These are phyloP conservation scores for Sugiyamaella mastotermitis DNA, from an alignment of 805 yeast genomes.

Conservation along the genomic window DNA sequence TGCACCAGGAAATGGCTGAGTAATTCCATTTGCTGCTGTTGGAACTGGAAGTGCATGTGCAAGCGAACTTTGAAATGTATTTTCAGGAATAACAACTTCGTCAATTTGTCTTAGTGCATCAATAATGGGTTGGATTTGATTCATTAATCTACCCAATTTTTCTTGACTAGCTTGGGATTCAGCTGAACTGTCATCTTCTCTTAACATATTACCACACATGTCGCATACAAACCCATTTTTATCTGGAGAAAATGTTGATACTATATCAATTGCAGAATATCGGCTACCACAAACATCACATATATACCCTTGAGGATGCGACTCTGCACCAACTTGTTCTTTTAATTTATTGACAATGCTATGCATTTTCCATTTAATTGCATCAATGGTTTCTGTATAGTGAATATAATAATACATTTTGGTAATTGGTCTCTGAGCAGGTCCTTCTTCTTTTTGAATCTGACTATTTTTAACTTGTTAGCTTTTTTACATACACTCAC, in stretches of 20 bases:
- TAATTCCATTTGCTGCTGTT: slow-evolving; percentile 24
- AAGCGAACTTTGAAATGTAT: slow-evolving; percentile 80
- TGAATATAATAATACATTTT: slow-evolving; percentile 84
- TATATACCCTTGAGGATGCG: slow-evolving; percentile 89
- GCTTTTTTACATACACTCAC: too few relatives aligned
- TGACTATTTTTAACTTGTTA: too few relatives aligned
- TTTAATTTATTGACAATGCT: slow-evolving; percentile 71
- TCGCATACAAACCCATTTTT: slow-evolving; percentile 78
- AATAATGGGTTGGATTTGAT: slow-evolving; percentile 82
- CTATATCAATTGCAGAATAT: slow-evolving; percentile 82
- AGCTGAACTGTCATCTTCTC: slow-evolving; percentile 84
- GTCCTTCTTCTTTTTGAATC: slow-evolving; percentile 46
- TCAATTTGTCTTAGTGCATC: slow-evolving; percentile 76
- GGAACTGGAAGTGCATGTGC: slow-evolving; percentile 76
- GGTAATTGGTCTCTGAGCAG: slow-evolving; percentile 58
- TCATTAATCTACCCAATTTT: slow-evolving; percentile 76
- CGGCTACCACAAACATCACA: slow-evolving; percentile 82
- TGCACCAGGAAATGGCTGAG: too few relatives aligned
- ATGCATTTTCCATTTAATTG: slow-evolving; percentile 95
- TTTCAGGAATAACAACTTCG: slow-evolving; percentile 74
- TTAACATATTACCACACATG: slow-evolving; percentile 66
- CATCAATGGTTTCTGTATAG: slow-evolving; percentile 88
- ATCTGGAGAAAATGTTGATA: slow-evolving; percentile 73
- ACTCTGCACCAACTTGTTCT: slow-evolving; percentile 75
- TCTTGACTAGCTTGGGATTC: slow-evolving; percentile 78